Evolutionary conservation across 306 rosid genomes (phyloP).

Genomic region (Sesbania bispinosa): DNA sequence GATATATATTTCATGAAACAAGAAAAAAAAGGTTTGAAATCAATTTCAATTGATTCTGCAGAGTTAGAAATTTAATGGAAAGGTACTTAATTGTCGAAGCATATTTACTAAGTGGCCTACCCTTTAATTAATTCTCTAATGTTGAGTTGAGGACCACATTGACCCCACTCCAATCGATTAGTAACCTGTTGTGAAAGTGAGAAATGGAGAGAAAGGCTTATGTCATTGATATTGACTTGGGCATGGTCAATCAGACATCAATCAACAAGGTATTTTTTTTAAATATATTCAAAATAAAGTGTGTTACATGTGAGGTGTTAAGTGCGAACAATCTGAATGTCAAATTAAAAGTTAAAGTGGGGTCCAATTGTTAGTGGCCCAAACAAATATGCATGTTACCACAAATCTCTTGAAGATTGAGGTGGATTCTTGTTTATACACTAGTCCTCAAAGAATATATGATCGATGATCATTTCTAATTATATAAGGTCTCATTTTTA

Average conservation of each 20-base stretch:
- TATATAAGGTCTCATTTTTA: no score
- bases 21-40: no score
- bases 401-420: no score
- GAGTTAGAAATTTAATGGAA: no score
- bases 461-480: no score
- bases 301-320: not conserved
- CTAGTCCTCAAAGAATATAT: no score
- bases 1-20: no score
- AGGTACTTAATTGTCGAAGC: no score
- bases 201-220: not conserved
- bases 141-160: slow-evolving; percentile 3
- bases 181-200: not conserved
- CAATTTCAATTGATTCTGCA: no score
- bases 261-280: not conserved
- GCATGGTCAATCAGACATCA: slow-evolving; percentile 2
- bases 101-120: not conserved
- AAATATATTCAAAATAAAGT: not conserved
- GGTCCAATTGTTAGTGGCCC: not conserved
- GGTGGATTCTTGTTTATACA: no score
- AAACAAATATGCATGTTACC: slow-evolving; percentile 5
- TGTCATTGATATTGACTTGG: not conserved
- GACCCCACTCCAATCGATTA: not conserved
- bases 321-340: not conserved
- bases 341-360: not conserved
- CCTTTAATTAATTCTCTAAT: not conserved